Percentiles rank a stretch among this genome's conserved stretches.
Conservation (phyloP, 306 rosid species). For the Vigna angularis region DNA sequence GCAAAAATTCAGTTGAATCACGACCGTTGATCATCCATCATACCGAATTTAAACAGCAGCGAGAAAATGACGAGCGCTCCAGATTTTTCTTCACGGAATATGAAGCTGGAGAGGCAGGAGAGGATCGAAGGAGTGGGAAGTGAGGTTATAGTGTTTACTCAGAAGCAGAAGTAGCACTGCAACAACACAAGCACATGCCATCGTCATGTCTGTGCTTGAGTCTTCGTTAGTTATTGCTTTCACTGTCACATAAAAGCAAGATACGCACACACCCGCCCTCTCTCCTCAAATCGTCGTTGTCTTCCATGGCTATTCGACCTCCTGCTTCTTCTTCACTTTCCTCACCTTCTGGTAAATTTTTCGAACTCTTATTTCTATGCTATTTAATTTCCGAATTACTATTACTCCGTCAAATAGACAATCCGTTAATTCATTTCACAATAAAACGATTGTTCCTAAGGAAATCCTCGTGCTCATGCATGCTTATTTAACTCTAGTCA, state of each 20-base stretch:
- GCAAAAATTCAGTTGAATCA: not conserved
- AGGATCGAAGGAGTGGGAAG: not conserved
- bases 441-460: not conserved
- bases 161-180: not conserved
- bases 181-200: not conserved
- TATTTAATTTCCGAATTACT: not conserved
- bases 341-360: constrained; percentile 24
- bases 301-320: constrained; percentile 12
- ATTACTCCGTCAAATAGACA: not conserved
- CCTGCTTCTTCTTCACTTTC: constrained; percentile 27
- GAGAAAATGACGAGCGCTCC: not conserved
- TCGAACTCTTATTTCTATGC: not conserved
- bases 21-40: not conserved
- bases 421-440: not conserved
- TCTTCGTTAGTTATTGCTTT: not conserved
- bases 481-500: not conserved
- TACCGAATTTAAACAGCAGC: not conserved
- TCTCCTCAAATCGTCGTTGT: not conserved
- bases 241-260: constrained; percentile 3
- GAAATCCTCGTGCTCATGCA: constrained; percentile 9
- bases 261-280: not conserved
- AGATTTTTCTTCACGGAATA: not conserved
- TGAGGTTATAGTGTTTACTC: not conserved
- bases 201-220: not conserved
- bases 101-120: not conserved